Evolutionary conservation across 495 filamentous ascomycete species (phyloP).

Genomic region (Penicillium coffeae): DNA sequence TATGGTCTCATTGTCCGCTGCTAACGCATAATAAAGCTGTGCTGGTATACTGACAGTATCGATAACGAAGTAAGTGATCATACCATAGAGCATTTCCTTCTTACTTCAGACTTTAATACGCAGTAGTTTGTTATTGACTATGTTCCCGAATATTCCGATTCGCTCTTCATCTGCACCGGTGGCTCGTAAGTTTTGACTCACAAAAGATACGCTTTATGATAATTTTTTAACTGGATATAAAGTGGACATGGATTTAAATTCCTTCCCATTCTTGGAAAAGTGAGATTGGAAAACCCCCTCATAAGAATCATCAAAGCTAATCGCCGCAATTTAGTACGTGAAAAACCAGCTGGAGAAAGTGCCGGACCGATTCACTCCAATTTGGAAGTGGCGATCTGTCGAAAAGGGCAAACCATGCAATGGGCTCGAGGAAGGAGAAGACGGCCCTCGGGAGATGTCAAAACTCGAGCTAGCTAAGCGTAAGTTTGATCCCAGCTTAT

Average conservation of each 20-base stretch:
- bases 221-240: neutral
- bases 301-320: neutral
- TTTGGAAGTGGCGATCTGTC: constrained; percentile 16
- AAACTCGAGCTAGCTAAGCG: constrained; percentile 12
- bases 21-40: constrained; percentile 6
- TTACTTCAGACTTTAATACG: neutral
- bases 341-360: constrained; percentile 15
- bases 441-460: constrained; percentile 16
- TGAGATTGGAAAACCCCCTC: neutral
- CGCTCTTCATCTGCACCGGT: constrained; percentile 13
- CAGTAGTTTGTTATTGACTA: constrained; percentile 14
- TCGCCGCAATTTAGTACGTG: constrained; percentile 7
- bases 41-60: constrained; percentile 17
- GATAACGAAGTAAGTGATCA: constrained; percentile 10
- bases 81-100: neutral
- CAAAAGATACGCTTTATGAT: neutral
- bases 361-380: constrained; percentile 12
- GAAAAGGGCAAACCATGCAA: constrained; percentile 14
- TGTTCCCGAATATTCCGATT: constrained; percentile 13
- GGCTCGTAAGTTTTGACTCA: constrained; percentile 11
- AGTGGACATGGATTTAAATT: constrained; percentile 18
- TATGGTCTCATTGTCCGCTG: neutral
- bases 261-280: constrained; percentile 16
- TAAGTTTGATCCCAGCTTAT: too few relatives aligned
- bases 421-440: constrained; percentile 14